Conservation (phyloP, 192 early-diverging fungal species). For the Coemansia sp. region DNA sequence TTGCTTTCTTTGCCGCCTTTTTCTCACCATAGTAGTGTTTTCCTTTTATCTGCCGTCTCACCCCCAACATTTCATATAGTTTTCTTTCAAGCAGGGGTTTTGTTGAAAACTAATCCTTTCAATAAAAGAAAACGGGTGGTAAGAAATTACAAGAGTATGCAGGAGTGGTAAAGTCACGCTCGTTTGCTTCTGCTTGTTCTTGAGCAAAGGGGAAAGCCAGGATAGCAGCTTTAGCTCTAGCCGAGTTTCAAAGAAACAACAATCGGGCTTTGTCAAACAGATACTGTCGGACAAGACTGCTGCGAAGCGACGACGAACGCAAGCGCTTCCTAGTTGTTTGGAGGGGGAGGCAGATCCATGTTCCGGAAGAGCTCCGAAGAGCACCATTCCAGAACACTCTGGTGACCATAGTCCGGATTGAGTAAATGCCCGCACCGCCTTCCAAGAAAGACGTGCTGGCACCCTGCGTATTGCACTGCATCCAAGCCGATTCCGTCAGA, state of each 20-base stretch:
- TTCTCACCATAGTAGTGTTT: background rate
- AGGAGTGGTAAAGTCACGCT: too few relatives aligned
- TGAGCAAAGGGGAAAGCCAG: background rate
- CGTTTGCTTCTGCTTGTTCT: background rate
- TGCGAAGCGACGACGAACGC: too few relatives aligned
- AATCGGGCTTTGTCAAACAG: too few relatives aligned
- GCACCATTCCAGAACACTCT: background rate
- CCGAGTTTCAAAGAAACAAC: too few relatives aligned
- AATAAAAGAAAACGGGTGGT: too few relatives aligned
- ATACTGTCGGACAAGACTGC: too few relatives aligned
- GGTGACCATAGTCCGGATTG: conserved; percentile 10
- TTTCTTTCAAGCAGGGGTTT: too few relatives aligned
- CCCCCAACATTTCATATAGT: too few relatives aligned
- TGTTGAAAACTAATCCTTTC: too few relatives aligned
- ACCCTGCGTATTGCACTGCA: conserved; percentile 11
- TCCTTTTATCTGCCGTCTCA: too few relatives aligned
- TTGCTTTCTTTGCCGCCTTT: background rate
- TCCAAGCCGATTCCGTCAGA: conserved; percentile 7
- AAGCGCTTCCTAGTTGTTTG: background rate
- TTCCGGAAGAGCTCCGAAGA: background rate
- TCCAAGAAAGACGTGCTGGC: background rate
- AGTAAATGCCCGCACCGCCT: conserved; percentile 7
- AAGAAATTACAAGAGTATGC: too few relatives aligned
- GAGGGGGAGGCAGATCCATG: conserved; percentile 6
- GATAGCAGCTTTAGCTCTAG: too few relatives aligned